phyloP scores from a whole-genome alignment of 2,329 filamentous ascomycete genomes.

The Alternaria sp. region DNA sequence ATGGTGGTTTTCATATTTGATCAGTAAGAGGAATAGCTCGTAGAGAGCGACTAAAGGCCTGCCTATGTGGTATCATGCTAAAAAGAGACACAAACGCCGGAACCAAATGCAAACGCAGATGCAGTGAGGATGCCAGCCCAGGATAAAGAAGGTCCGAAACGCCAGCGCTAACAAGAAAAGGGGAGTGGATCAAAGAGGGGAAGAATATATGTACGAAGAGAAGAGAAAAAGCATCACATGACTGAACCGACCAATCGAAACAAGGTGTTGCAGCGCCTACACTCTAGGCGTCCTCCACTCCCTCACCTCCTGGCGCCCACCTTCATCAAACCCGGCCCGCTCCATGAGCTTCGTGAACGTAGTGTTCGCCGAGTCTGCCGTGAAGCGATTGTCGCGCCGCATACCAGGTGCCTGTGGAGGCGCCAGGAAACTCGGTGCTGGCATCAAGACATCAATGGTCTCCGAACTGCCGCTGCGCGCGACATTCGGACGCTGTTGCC shows the following conservation, averaged over 20 bases:
- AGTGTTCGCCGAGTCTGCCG: conserved; percentile 39
- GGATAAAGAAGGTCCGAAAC: conserved; percentile 5
- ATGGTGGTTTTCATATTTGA: not conserved
- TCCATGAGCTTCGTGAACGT: conserved; percentile 54
- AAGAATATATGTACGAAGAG: not conserved
- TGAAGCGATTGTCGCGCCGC: conserved; percentile 39
- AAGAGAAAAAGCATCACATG: not conserved
- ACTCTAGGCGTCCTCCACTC: conserved; percentile 27
- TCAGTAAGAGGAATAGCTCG: not conserved
- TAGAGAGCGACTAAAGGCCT: conserved; percentile 7
- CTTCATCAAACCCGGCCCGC: conserved; percentile 49
- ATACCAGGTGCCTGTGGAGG: conserved; percentile 41
- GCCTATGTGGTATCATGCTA: conserved; percentile 18
- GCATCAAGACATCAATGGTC: conserved; percentile 55
- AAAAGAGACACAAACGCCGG: conserved; percentile 2
- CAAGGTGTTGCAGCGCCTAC: not conserved
- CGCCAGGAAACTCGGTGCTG: conserved; percentile 43
- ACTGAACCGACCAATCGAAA: not conserved
- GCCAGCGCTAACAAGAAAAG: conserved; percentile 12
- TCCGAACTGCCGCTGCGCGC: conserved; percentile 48
- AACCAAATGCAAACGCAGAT: not conserved
- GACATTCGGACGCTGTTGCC: not conserved
- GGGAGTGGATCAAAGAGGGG: not conserved
- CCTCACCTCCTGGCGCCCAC: conserved; percentile 35
- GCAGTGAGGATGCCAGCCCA: not conserved